Percentiles rank a stretch among this genome's conserved stretches.
These are phyloP conservation scores for Penicillium sp. DNA, from an alignment of 2,329 filamentous ascomycete species.

Conservation along the genomic window DNA sequence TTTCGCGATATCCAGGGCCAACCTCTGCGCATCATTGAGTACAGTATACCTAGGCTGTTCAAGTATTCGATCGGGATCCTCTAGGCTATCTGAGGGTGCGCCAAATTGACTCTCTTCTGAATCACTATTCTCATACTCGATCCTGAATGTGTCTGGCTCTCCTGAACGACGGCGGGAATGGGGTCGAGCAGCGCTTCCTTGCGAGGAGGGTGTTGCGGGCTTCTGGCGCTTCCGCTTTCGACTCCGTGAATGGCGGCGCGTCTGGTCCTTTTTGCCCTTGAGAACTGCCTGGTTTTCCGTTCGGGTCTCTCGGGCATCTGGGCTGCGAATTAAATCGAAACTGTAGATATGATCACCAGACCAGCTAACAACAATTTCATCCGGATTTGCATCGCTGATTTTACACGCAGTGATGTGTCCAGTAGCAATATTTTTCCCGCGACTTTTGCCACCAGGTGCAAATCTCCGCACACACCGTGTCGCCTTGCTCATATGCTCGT, in stretches of 20 bases:
- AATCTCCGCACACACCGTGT: constrained; percentile 65
- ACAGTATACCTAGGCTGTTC: constrained; percentile 45
- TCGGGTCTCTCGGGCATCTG: constrained; percentile 50
- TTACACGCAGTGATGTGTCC: constrained; percentile 68
- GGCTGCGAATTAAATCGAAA: constrained; percentile 60
- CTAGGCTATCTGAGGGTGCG: constrained; percentile 26
- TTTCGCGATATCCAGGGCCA: constrained; percentile 56
- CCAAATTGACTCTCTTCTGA: constrained; percentile 56
- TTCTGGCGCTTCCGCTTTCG: constrained; percentile 58
- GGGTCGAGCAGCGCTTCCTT: constrained; percentile 45
- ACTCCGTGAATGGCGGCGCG: constrained; percentile 35
- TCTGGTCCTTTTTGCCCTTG: constrained; percentile 13
- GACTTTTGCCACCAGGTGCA: constrained; percentile 57
- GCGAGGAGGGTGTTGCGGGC: constrained; percentile 43
- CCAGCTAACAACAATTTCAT: constrained; percentile 66
- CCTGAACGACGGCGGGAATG: constrained; percentile 49
- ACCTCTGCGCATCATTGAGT: constrained; percentile 51
- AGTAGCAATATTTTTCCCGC: constrained; percentile 47
- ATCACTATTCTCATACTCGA: constrained; percentile 59
- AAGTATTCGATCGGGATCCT: constrained; percentile 33
- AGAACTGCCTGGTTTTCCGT: constrained; percentile 25
- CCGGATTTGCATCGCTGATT: constrained; percentile 65
- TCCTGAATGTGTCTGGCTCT: constrained; percentile 47
- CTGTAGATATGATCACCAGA: constrained; percentile 64
- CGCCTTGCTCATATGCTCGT: constrained; percentile 56